These are phyloP conservation scores for Diaporthe citri DNA, from an alignment of 2,329 filamentous ascomycete species.

Conservation along the genomic window DNA sequence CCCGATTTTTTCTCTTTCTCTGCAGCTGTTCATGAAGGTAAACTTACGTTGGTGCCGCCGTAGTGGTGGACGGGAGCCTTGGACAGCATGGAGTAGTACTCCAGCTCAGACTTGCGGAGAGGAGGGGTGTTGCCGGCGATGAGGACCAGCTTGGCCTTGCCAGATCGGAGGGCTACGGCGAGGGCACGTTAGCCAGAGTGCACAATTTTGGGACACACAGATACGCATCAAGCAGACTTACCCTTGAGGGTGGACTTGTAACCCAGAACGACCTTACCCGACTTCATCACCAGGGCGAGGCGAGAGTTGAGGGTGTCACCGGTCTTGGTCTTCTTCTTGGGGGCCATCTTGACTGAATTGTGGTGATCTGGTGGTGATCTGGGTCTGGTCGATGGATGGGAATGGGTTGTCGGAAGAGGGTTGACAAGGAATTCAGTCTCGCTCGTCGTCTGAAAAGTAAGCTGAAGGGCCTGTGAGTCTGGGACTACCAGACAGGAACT, in stretches of 20 bases:
- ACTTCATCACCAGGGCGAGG: slow-evolving; percentile 74
- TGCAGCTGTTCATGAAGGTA: slow-evolving; percentile 15
- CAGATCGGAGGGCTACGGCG: slow-evolving; percentile 82
- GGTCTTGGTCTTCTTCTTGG: slow-evolving; percentile 86
- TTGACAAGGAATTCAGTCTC: not conserved
- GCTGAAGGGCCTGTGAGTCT: not conserved
- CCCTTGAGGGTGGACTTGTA: slow-evolving; percentile 79
- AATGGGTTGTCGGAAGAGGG: slow-evolving; percentile 32
- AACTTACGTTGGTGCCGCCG: slow-evolving; percentile 97
- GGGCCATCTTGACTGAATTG: slow-evolving; percentile 71
- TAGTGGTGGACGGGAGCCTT: slow-evolving; percentile 99
- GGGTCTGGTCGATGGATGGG: slow-evolving; percentile 40
- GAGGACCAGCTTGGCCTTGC: slow-evolving; percentile 98
- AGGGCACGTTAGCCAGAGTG: slow-evolving; percentile 65
- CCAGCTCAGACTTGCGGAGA: slow-evolving; percentile 96
- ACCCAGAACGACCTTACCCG: slow-evolving; percentile 85
- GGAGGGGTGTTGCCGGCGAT: slow-evolving; percentile 96
- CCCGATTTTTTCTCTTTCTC: not conserved
- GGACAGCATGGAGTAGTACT: slow-evolving; percentile 93
- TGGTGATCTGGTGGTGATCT: slow-evolving; percentile 42
- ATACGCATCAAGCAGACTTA: slow-evolving; percentile 33
- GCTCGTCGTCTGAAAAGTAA: slow-evolving; percentile 16
- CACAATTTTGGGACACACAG: not conserved
- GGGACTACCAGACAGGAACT: slow-evolving; percentile 1
- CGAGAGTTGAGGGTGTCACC: slow-evolving; percentile 77